Conservation (phyloP, 2,329 filamentous ascomycete genomes). For the Exophiala viscosa region DNA sequence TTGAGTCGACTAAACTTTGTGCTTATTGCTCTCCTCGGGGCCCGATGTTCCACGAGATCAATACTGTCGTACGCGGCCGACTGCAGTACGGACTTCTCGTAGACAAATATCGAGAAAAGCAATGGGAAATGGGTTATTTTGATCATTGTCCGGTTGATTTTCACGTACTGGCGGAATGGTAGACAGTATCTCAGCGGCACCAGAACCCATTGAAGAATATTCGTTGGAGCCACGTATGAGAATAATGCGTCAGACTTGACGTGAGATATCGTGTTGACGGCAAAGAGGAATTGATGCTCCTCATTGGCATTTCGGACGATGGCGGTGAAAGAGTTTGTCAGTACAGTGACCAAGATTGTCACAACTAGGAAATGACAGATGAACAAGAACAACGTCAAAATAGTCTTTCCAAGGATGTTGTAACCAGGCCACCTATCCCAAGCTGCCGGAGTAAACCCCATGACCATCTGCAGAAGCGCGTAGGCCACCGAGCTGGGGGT, state of each 20-base stretch:
- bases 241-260: slow-evolving; percentile 97
- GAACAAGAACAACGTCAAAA: slow-evolving; percentile 80
- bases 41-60: slow-evolving; percentile 74
- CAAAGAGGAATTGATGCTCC: slow-evolving; percentile 88
- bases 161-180: slow-evolving; percentile 76
- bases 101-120: slow-evolving; percentile 78
- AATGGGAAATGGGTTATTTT: slow-evolving; percentile 87
- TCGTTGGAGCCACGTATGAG: slow-evolving; percentile 86
- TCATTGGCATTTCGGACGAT: slow-evolving; percentile 91
- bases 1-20: slow-evolving; percentile 62
- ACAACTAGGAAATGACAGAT: slow-evolving; percentile 94
- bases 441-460: slow-evolving; percentile 93
- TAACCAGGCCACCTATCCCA: slow-evolving; percentile 86
- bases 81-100: slow-evolving; percentile 76
- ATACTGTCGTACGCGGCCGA: slow-evolving; percentile 74
- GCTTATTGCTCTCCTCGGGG: slow-evolving; percentile 50
- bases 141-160: slow-evolving; percentile 83
- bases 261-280: slow-evolving; percentile 95
- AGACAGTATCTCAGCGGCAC: slow-evolving; percentile 78
- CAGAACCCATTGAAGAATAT: slow-evolving; percentile 84
- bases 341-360: slow-evolving; percentile 89
- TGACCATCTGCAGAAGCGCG: slow-evolving; percentile 85
- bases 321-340: slow-evolving; percentile 94
- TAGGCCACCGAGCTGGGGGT: slow-evolving; percentile 75
- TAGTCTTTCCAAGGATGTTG: slow-evolving; percentile 69